A percentile compares a stretch with the other conserved stretches of the same genome.
These are phyloP conservation scores for Metschnikowia santaceciliae DNA, from an alignment of 805 yeast species.

Conservation along the genomic window DNA sequence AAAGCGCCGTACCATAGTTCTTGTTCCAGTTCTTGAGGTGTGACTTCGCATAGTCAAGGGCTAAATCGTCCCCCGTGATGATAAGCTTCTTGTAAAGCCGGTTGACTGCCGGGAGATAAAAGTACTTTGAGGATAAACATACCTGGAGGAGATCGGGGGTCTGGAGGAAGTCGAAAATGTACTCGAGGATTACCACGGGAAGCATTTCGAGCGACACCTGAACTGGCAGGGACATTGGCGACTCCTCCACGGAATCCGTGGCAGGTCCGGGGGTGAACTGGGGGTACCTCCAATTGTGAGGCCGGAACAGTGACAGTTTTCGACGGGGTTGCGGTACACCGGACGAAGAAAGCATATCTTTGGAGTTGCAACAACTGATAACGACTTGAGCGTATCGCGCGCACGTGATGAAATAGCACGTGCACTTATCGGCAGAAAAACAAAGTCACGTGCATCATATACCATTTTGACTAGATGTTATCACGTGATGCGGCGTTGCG, in stretches of 20 bases:
- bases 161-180: constrained; percentile 19
- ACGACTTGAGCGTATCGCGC: background rate
- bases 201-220: constrained; percentile 17
- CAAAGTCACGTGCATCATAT: no score
- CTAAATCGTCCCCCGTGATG: constrained; percentile 14
- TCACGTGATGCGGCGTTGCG: no score
- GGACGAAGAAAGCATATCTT: background rate
- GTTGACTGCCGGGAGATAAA: constrained; percentile 26
- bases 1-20: constrained; percentile 15
- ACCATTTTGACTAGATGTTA: no score
- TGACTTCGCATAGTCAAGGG: constrained; percentile 8
- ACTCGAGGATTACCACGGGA: constrained; percentile 17
- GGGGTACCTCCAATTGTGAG: constrained; percentile 12
- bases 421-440: background rate
- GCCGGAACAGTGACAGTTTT: constrained; percentile 11
- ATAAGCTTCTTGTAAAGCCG: constrained; percentile 22
- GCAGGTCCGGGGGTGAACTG: background rate
- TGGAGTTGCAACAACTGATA: background rate
- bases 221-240: no score
- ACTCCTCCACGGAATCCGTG: background rate
- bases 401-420: background rate
- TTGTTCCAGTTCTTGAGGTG: constrained; percentile 20
- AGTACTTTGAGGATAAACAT: constrained; percentile 18
- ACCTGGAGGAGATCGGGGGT: constrained; percentile 22
- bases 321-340: constrained; percentile 1